These are phyloP conservation scores for Paratinospora sagittata DNA, from an alignment of 164 flowering plant genomes.

Conservation along the genomic window DNA sequence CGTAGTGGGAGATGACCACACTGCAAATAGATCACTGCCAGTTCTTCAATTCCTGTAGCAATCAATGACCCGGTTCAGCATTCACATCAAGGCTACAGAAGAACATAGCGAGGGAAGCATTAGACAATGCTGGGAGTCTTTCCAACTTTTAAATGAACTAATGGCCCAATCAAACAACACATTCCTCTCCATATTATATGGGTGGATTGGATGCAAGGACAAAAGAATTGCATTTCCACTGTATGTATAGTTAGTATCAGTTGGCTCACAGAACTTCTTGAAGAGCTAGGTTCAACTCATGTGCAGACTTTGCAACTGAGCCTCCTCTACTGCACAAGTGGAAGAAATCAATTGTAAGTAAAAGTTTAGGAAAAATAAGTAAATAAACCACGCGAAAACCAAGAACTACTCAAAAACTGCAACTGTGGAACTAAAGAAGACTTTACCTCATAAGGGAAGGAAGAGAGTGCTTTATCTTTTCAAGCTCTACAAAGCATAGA, in stretches of 20 bases:
- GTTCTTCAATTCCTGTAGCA: background rate
- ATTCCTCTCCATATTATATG: slow-evolving; percentile 5
- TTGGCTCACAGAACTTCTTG: slow-evolving; percentile 43
- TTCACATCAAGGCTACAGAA: slow-evolving; percentile 15
- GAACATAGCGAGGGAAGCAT: background rate
- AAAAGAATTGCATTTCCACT: slow-evolving; percentile 16
- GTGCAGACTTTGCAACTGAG: slow-evolving; percentile 66
- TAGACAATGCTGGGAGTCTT: slow-evolving; percentile 1
- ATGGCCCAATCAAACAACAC: slow-evolving; percentile 9
- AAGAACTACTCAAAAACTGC: background rate
- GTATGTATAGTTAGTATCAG: slow-evolving; percentile 12
- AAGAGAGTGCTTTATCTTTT: slow-evolving; percentile 61
- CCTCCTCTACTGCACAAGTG: slow-evolving; percentile 65
- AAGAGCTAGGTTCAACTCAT: slow-evolving; percentile 58
- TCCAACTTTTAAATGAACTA: background rate
- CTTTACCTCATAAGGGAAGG: slow-evolving; percentile 65
- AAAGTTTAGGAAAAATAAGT: slow-evolving; percentile 3
- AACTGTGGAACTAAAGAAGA: background rate
- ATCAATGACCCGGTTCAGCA: slow-evolving; percentile 13
- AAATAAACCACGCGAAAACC: background rate
- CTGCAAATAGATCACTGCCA: no score
- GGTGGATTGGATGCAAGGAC: background rate
- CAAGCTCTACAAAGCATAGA: slow-evolving; percentile 72
- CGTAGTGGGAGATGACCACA: background rate
- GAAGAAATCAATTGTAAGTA: slow-evolving; percentile 1